Conservation (phyloP, 2,329 filamentous ascomycete species). For the Passalora sequoiae region DNA sequence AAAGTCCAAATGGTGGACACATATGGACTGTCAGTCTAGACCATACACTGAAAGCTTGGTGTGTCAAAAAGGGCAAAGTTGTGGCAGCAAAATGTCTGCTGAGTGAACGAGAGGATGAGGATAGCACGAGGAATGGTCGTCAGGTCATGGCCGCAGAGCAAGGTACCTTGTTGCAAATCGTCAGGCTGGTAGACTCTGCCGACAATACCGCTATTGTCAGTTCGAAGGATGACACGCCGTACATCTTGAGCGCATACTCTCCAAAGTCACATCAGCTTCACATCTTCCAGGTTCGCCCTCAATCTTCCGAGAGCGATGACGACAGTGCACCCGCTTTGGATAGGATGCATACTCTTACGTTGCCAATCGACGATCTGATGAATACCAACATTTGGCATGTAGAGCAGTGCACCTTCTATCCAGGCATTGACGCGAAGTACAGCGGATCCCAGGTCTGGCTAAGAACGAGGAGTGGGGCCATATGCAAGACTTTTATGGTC, state of each 20-base stretch:
- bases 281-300: slow-evolving; percentile 76
- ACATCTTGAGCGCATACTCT: slow-evolving; percentile 75
- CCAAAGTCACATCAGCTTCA: slow-evolving; percentile 90
- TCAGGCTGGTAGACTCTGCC: slow-evolving; percentile 53
- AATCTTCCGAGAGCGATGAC: slow-evolving; percentile 10
- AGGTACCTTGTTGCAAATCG: slow-evolving; percentile 67
- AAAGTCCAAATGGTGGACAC: slow-evolving; percentile 47
- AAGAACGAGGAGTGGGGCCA: slow-evolving; percentile 51
- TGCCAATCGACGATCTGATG: slow-evolving; percentile 52
- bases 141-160: slow-evolving; percentile 76
- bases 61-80: slow-evolving; percentile 72
- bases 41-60: slow-evolving; percentile 85
- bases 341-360: slow-evolving; percentile 60
- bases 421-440: slow-evolving; percentile 34
- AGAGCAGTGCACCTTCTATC: slow-evolving; percentile 43
- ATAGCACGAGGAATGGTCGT: slow-evolving; percentile 49
- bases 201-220: slow-evolving; percentile 35
- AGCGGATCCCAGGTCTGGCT: slow-evolving; percentile 44
- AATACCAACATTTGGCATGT: slow-evolving; percentile 49
- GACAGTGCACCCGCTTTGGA: slow-evolving; percentile 12
- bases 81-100: slow-evolving; percentile 74
- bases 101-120: slow-evolving; percentile 49
- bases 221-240: slow-evolving; percentile 30
- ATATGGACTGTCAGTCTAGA: slow-evolving; percentile 82
- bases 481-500: slow-evolving; percentile 63